Percentiles rank a stretch among this genome's conserved stretches.
Conservation (phyloP, 1,284 basidiomycete species). For the Melampsora larici-populina region DNA sequence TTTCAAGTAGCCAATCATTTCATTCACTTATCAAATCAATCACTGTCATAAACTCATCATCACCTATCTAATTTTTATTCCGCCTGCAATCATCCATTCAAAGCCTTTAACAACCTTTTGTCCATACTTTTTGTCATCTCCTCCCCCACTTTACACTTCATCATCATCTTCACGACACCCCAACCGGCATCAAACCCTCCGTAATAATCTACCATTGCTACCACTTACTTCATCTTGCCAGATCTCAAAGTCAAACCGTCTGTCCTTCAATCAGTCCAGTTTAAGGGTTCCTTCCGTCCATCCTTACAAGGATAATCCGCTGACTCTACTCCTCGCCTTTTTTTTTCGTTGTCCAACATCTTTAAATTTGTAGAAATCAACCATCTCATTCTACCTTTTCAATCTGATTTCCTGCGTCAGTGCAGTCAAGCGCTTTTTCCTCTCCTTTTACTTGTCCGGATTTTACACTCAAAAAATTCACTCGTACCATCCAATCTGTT, state of each 20-base stretch:
- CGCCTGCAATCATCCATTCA: not conserved
- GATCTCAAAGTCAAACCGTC: not conserved
- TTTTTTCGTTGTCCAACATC: not conserved
- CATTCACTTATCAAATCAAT: too few relatives aligned
- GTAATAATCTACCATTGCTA: slow-evolving; percentile 4
- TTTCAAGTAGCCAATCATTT: too few relatives aligned
- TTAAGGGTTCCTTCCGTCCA: not conserved
- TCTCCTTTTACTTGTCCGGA: not conserved
- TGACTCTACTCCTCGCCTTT: not conserved
- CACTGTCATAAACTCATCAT: not conserved
- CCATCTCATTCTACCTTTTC: not conserved
- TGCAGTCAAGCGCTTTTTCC: not conserved
- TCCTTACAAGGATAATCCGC: not conserved
- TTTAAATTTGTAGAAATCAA: not conserved
- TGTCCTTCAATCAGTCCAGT: not conserved
- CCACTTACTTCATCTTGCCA: not conserved
- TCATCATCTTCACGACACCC: not conserved
- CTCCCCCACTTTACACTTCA: not conserved
- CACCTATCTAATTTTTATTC: not conserved
- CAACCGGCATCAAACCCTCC: slow-evolving; percentile 10
- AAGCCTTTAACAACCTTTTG: not conserved
- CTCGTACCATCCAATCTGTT: not conserved
- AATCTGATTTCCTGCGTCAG: not conserved
- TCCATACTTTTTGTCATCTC: not conserved
- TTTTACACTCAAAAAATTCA: not conserved